Conservation (phyloP, 106 monocot genomes). For the Agapanthus africanus region DNA sequence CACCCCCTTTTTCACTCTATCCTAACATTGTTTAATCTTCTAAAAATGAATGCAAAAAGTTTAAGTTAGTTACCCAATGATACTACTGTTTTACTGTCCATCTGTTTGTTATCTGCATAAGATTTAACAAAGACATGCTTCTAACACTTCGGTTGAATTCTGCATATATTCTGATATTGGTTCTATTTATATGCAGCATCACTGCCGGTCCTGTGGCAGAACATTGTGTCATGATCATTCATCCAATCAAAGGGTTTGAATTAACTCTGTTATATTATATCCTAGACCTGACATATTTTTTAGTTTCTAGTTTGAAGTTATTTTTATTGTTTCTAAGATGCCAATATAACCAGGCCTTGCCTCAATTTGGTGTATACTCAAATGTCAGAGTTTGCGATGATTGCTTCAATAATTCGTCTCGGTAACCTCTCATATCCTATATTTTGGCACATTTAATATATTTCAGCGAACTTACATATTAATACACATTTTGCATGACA, state of each 20-base stretch:
- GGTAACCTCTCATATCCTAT: conserved; percentile 32
- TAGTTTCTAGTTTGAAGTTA: neutral
- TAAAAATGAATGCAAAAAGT: neutral
- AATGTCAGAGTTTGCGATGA: conserved; percentile 86
- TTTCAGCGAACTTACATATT: neutral
- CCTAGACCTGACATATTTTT: neutral
- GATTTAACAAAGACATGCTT: neutral
- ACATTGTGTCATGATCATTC: conserved; percentile 91
- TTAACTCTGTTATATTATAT: neutral
- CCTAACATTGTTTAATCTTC: neutral
- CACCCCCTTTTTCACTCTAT: no score
- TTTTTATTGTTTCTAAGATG: conserved; percentile 14
- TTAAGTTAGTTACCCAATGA: neutral
- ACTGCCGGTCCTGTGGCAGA: conserved; percentile 90
- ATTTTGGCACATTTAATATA: neutral
- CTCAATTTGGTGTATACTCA: conserved; percentile 76
- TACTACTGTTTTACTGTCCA: neutral
- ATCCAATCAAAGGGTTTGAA: conserved; percentile 76
- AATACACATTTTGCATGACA: neutral
- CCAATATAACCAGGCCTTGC: conserved; percentile 54
- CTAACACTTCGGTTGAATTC: neutral
- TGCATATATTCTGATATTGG: conserved; percentile 10
- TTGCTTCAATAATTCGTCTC: conserved; percentile 74
- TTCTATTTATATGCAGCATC: conserved; percentile 56
- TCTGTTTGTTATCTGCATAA: neutral